Evolutionary conservation across 2,329 filamentous ascomycete genomes (phyloP).

Genomic region (Dothistroma pini): DNA sequence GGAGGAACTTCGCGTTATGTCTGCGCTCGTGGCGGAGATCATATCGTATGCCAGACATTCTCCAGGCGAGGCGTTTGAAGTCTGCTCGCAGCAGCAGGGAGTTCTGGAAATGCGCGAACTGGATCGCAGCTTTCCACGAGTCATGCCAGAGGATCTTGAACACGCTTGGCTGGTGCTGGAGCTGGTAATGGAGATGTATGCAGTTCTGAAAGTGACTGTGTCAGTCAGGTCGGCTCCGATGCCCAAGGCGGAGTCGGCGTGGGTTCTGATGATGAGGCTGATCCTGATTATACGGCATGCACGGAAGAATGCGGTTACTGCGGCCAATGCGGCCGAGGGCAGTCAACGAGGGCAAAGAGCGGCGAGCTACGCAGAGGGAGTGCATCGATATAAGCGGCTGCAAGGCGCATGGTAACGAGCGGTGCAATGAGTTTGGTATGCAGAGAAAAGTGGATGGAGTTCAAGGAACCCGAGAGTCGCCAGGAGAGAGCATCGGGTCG

Average conservation of each 20-base stretch:
- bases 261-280: conserved; percentile 13
- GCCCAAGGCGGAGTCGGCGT: conserved; percentile 8
- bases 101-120: conserved; percentile 36
- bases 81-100: conserved; percentile 32
- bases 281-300: conserved; percentile 19
- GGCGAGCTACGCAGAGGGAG: too few species aligned
- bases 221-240: conserved; percentile 2
- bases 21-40: conserved; percentile 33
- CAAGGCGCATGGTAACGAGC: too few species aligned
- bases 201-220: not conserved
- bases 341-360: too few species aligned
- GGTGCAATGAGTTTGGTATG: too few species aligned
- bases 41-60: conserved; percentile 27
- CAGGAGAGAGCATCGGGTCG: too few species aligned
- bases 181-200: conserved; percentile 1
- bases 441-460: too few species aligned
- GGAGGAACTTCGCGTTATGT: conserved; percentile 29
- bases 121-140: conserved; percentile 6
- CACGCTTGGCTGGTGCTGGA: conserved; percentile 6
- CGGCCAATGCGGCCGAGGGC: conserved; percentile 12
- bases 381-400: too few species aligned
- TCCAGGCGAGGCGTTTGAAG: conserved; percentile 31
- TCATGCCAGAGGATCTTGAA: conserved; percentile 7
- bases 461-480: too few species aligned
- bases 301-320: conserved; percentile 8